Conservation (phyloP, 176 grass and related monocot genomes). For the bread wheat (Triticum aestivum) region DNA sequence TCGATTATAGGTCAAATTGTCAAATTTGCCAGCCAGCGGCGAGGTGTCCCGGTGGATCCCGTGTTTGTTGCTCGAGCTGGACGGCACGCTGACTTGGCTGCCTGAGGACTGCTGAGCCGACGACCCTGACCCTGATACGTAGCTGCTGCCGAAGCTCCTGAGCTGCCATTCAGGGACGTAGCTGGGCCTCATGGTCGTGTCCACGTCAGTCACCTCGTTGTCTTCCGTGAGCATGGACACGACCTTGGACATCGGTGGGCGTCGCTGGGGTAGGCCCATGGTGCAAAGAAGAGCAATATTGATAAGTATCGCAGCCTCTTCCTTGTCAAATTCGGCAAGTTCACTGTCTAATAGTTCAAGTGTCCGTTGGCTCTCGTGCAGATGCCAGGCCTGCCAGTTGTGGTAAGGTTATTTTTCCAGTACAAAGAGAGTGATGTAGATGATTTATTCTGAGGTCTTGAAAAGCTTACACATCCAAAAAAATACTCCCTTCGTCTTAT, state of each 20-base stretch:
- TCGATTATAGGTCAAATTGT: too few relatives aligned
- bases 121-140: neutral
- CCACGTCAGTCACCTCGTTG: neutral
- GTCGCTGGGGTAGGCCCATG: neutral
- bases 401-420: too few relatives aligned
- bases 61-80: neutral
- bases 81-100: neutral
- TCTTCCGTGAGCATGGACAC: conserved; percentile 12
- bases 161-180: neutral
- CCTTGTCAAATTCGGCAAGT: conserved; percentile 1
- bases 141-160: neutral
- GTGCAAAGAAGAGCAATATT: conserved; percentile 45
- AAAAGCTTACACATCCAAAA: too few relatives aligned
- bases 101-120: neutral
- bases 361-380: too few relatives aligned
- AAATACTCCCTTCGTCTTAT: too few relatives aligned
- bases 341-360: neutral
- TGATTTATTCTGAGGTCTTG: too few relatives aligned
- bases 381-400: too few relatives aligned
- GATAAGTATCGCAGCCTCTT: conserved; percentile 30
- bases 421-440: too few relatives aligned
- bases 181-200: neutral
- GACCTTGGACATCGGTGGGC: neutral
- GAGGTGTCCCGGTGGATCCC: neutral
- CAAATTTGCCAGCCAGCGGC: neutral